These are phyloP conservation scores for Globisporangium orthogonon DNA, from an alignment of 352 stramenopile species.

Conservation along the genomic window DNA sequence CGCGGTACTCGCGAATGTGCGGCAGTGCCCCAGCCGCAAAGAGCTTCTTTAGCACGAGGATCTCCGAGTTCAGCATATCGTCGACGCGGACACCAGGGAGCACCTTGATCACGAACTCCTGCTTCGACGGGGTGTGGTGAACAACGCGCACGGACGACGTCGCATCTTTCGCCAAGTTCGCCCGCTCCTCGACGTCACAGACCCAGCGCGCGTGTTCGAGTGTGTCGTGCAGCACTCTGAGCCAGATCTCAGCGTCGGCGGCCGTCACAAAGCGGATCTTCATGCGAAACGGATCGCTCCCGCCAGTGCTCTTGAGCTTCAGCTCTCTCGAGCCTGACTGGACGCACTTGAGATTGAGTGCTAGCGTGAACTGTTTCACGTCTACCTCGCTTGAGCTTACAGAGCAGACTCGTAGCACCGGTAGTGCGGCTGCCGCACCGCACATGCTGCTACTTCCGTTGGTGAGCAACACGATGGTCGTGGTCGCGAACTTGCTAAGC, in stretches of 20 bases:
- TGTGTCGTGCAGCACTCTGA: slow-evolving; percentile 26
- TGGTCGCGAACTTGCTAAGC: slow-evolving; percentile 38
- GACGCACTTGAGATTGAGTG: slow-evolving; percentile 22
- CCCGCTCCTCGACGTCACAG: slow-evolving; percentile 18
- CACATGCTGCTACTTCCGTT: slow-evolving; percentile 3
- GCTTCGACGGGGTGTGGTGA: slow-evolving; percentile 6
- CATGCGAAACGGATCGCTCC: slow-evolving; percentile 17
- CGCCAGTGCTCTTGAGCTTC: slow-evolving; percentile 26
- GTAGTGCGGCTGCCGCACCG: no score
- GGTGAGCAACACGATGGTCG: slow-evolving; percentile 30
- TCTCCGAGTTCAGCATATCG: slow-evolving; percentile 23
- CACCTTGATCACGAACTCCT: slow-evolving; percentile 44
- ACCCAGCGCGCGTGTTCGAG: slow-evolving; percentile 33
- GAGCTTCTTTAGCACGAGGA: slow-evolving; percentile 37
- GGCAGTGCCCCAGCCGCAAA: slow-evolving; percentile 10
- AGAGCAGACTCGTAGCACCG: no score
- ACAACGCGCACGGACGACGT: slow-evolving; percentile 15
- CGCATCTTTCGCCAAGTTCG: slow-evolving; percentile 11
- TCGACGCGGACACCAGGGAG: slow-evolving; percentile 15
- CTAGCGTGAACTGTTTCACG: slow-evolving; percentile 18
- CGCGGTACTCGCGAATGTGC: slow-evolving; percentile 35
- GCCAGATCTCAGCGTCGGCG: slow-evolving; percentile 47
- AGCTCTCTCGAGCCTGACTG: slow-evolving; percentile 18
- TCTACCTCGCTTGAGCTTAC: no score
- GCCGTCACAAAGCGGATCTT: slow-evolving; percentile 43